Base-by-base conservation (phyloP, 2,329 filamentous ascomycete species). In the Aspergillus neoniger region DNA sequence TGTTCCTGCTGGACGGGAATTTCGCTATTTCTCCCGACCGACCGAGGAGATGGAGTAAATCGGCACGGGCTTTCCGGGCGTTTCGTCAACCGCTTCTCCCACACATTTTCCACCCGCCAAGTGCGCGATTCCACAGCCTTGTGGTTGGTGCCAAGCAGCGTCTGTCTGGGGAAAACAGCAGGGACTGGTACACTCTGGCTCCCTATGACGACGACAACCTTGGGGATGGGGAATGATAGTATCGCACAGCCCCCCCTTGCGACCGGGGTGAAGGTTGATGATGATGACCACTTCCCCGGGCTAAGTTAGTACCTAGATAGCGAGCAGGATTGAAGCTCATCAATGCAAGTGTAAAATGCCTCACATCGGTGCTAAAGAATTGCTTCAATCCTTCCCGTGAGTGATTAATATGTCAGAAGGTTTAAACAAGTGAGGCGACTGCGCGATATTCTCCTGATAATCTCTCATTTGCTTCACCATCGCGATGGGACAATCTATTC, bases 41-140 rank as follows among this genome's bases (percentile, higher is more conserved):
- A 50, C 47, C 25, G 47, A 50, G 47, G 47, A 36, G 32, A 50
- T 50, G 47, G 25, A 50, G 52, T 41, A 55, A 32, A 32, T 44
- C 52, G 52, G 52, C 52, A 55, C 52, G 52, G 52, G 52, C 52
- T 55, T 36, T 55, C 52, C 52, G 52, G 15, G 52, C 52, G 39
- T 47, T 55, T 55, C 43, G 52, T 25, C 25, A 55, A 55, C 52
- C 52, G 38, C 39, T 47, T 39, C 23, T 28, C 39, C 41, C 41
- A 44, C 41, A 44, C 21, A 53, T 41, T 41, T 14, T 14, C 47
- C 15, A n/a, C 23, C n/a, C n/a, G 14, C 12, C 14, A 36, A 25
- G 32, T 55, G 23, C 39, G 39, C 21, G 39, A 47, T 19, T 55
- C 39, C 39, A 44, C 39, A 55, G 52, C 52, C 52, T 55, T 55